Base-by-base conservation (phyloP, 768 basidiomycete genomes). In the Rhodotorula kratochvilovae region DNA sequence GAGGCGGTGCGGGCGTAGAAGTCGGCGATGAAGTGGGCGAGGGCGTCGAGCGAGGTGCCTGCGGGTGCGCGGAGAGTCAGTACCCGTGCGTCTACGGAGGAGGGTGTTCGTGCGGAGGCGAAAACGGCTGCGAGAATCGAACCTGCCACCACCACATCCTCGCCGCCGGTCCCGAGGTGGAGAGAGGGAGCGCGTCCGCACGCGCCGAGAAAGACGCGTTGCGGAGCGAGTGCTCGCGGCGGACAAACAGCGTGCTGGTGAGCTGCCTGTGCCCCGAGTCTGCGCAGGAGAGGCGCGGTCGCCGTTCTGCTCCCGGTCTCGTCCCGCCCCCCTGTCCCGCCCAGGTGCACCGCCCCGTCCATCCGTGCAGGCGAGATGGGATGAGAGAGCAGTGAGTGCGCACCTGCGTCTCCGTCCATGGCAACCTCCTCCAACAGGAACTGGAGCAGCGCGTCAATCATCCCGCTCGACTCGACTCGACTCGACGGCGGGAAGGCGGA, bases 361-460 rank as follows among this genome's bases (percentile, higher is more conserved):
- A n/a, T n/a, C n/a, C n/a, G n/a, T n/a, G n/a, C n/a, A n/a, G n/a
- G n/a, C n/a, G n/a, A n/a, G n/a, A n/a, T n/a, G n/a, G n/a, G n/a
- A n/a, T n/a, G n/a, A n/a, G n/a, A n/a, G n/a, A n/a, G n/a, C n/a
- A n/a, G n/a, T n/a, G n/a, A n/a, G n/a, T n/a, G n/a, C 89, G 83
- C 80, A 93, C 92, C 92, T 54, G 91, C 83, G 79, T 93, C 90
- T 11, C 92, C 92, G 77, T 93, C 91, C 80, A 92, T 93, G 11
- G 92, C 87, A 42, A 95, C 83, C 80, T 95, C 91, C 50, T 89
- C 88, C 46, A 92, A 84, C 78, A 89, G 89, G 79, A 91, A 88
- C 77, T 88, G 87, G 50, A 94, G 82, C 55, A 95, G 86, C 78
- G 91, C 88, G 79, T 94, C 92, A 89, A 94, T 69, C 71, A 68